Evolutionary conservation across 371 early-diverging fungal genomes (phyloP).

Genomic region (Mucor racemosus): DNA sequence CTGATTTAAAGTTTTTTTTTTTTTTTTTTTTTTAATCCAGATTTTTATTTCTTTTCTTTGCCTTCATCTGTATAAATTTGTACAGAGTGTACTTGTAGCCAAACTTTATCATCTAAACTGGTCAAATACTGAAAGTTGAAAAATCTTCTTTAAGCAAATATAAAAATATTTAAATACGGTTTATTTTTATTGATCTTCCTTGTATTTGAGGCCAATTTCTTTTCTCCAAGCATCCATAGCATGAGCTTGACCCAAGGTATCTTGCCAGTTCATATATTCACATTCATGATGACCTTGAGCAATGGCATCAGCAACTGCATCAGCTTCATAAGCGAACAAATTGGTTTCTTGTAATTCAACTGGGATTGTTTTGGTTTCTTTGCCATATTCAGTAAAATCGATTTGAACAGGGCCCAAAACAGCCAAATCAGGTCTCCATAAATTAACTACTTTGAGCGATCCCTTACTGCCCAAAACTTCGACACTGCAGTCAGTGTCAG

Average conservation of each 20-base stretch:
- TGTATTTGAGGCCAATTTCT: constrained; percentile 48
- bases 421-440: constrained; percentile 55
- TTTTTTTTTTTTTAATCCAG: too few relatives aligned
- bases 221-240: constrained; percentile 54
- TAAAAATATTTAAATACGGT: too few relatives aligned
- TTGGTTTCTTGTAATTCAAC: constrained; percentile 36
- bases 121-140: too few relatives aligned
- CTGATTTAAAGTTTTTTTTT: too few relatives aligned
- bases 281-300: constrained; percentile 38
- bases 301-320: constrained; percentile 48
- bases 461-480: constrained; percentile 48
- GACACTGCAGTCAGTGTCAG: constrained; percentile 41
- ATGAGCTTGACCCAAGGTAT: constrained; percentile 42
- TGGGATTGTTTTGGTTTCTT: constrained; percentile 29
- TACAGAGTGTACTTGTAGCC: too few relatives aligned
- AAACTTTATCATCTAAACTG: too few relatives aligned
- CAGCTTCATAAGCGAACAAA: constrained; percentile 48
- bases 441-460: constrained; percentile 33
- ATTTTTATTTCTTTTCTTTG: too few relatives aligned
- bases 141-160: too few relatives aligned
- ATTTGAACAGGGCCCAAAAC: constrained; percentile 41
- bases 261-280: constrained; percentile 50
- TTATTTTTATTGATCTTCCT: constrained; percentile 29
- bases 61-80: too few relatives aligned
- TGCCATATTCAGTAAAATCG: constrained; percentile 33